These are phyloP conservation scores for Vanderwaltozyma verrucispora DNA, from an alignment of 805 yeast species.

Conservation along the genomic window DNA sequence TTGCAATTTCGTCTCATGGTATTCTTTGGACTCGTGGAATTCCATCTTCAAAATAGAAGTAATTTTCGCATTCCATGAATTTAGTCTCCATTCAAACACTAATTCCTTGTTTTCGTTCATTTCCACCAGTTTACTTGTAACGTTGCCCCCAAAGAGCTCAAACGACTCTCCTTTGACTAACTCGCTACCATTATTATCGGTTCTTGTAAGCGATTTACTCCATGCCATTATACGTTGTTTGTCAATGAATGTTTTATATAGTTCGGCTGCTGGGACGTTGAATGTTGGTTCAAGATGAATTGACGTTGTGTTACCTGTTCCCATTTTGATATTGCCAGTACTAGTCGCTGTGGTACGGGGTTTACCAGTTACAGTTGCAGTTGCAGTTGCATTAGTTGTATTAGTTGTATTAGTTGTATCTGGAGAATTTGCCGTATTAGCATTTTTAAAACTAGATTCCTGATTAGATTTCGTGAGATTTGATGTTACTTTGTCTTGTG, in stretches of 20 bases:
- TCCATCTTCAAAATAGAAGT: conserved; percentile 56
- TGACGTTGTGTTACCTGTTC: conserved; percentile 55
- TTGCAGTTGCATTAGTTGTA: conserved; percentile 5
- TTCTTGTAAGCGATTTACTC: conserved; percentile 62
- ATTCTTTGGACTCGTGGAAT: conserved; percentile 55
- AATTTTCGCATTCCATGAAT: conserved; percentile 82
- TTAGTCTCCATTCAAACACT: conserved; percentile 75
- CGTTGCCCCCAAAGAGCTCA: conserved; percentile 78
- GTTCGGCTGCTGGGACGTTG: conserved; percentile 79
- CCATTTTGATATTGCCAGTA: neutral
- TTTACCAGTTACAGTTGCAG: no score
- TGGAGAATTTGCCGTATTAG: neutral
- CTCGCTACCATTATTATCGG: conserved; percentile 37
- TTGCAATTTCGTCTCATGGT: conserved; percentile 72
- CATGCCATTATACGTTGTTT: conserved; percentile 79
- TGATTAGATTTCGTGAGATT: conserved; percentile 44
- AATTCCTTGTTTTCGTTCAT: conserved; percentile 45
- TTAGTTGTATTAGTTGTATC: conserved; percentile 5
- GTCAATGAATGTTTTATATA: conserved; percentile 67
- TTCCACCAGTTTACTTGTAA: conserved; percentile 56
- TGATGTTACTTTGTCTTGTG: conserved; percentile 53
- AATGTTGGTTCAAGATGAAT: conserved; percentile 69
- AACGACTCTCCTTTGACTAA: conserved; percentile 47
- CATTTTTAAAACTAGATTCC: conserved; percentile 19
- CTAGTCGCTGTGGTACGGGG: conserved; percentile 7